phyloP scores from a whole-genome alignment of 768 basidiomycete genomes.

The Tubosaeta sp. region DNA sequence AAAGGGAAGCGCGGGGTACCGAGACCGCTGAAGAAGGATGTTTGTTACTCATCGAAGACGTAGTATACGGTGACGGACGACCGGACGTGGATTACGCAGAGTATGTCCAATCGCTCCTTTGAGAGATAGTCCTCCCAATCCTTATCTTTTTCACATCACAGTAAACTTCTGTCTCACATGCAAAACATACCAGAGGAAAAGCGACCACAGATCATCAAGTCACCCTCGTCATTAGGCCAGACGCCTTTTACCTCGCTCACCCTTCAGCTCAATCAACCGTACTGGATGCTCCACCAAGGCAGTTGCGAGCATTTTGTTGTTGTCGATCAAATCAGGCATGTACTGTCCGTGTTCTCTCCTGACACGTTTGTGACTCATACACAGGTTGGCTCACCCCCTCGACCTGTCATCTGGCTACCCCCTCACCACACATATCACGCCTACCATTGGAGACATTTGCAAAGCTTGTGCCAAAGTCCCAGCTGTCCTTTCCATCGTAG shows the following conservation, averaged over 20 bases:
- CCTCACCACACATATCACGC: conserved; percentile 60
- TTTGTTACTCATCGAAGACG: conserved; percentile 59
- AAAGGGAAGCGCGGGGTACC: conserved; percentile 6
- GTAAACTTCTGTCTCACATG: conserved; percentile 44
- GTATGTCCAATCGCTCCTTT: conserved; percentile 30
- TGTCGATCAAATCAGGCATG: conserved; percentile 67
- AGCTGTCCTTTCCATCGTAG: conserved; percentile 61
- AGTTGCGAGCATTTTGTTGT: conserved; percentile 80
- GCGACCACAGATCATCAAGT: conserved; percentile 33
- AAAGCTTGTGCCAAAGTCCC: conserved; percentile 68
- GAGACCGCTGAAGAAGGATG: conserved; percentile 31
- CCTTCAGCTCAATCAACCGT: conserved; percentile 68
- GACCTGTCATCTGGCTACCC: conserved; percentile 64
- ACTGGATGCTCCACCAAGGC: conserved; percentile 78
- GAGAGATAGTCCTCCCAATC: not conserved
- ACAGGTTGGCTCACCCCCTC: conserved; percentile 53
- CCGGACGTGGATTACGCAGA: conserved; percentile 52
- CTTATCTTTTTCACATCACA: conserved; percentile 21
- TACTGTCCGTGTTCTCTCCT: not conserved
- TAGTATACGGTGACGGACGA: conserved; percentile 53
- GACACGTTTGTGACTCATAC: conserved; percentile 4
- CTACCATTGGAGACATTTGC: conserved; percentile 57
- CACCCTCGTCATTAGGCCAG: conserved; percentile 41
- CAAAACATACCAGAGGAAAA: conserved; percentile 30
- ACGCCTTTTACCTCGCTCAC: conserved; percentile 50